Percentiles rank a stretch among this genome's conserved stretches.
Evolutionary conservation across 2,329 filamentous ascomycete genomes (phyloP).

Genomic region (Phoma sp.): DNA sequence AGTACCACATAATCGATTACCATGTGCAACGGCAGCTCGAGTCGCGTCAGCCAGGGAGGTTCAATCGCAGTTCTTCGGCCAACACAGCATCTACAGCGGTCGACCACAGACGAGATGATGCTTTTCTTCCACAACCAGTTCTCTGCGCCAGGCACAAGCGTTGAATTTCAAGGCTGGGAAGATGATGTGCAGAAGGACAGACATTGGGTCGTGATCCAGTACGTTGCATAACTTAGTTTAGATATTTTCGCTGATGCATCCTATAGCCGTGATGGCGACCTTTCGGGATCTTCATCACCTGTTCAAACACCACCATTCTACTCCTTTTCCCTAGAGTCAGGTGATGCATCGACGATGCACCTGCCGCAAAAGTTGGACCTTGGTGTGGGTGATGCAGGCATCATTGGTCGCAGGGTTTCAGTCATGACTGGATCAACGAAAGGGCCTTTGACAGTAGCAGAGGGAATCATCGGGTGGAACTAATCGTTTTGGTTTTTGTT

Average conservation of each 20-base stretch:
- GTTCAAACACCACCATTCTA: conserved; percentile 28
- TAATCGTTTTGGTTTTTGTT: conserved; percentile 3
- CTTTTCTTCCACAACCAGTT: conserved; percentile 41
- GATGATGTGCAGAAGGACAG: conserved; percentile 12
- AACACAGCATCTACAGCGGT: conserved; percentile 13
- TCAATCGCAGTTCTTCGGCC: conserved; percentile 45
- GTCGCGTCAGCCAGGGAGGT: conserved; percentile 43
- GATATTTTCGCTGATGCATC: background rate
- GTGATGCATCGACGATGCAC: conserved; percentile 13
- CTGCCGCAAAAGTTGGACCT: conserved; percentile 36
- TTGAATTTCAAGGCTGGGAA: conserved; percentile 36
- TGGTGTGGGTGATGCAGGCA: conserved; percentile 40
- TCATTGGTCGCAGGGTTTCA: conserved; percentile 44
- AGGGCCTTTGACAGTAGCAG: conserved; percentile 33
- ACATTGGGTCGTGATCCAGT: conserved; percentile 46
- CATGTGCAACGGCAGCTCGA: conserved; percentile 30
- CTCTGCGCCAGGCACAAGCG: conserved; percentile 31
- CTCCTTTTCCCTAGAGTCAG: conserved; percentile 31
- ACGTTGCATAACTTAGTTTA: background rate
- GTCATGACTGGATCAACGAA: conserved; percentile 35
- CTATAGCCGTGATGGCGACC: conserved; percentile 41
- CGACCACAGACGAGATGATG: conserved; percentile 30
- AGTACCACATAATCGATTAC: background rate
- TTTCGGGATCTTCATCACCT: conserved; percentile 17
- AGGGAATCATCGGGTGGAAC: conserved; percentile 48